A percentile compares a stretch with the other conserved stretches of the same genome.
Evolutionary conservation across 345 rosid species (phyloP).

Genomic region (Pistacia vera): DNA sequence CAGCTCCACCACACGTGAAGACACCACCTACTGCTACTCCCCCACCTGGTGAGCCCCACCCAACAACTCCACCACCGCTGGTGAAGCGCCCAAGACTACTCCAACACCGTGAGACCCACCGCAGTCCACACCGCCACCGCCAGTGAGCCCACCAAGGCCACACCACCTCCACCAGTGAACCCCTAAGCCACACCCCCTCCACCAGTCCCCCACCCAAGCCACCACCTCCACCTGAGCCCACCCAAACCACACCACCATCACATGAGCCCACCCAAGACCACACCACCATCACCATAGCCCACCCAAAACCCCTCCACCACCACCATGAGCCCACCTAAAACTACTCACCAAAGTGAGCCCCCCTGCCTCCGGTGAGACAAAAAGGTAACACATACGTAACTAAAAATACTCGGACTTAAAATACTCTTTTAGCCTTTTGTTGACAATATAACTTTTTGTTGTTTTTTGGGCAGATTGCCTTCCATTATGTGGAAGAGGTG

Average conservation of each 20-base stretch:
- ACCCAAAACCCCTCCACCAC: background rate
- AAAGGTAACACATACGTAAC: background rate
- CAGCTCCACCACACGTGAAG: constrained; percentile 11
- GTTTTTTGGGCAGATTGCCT: constrained; percentile 53
- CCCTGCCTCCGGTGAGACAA: constrained; percentile 11
- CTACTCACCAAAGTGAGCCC: constrained; percentile 10
- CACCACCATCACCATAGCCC: constrained; percentile 2
- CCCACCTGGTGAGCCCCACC: constrained; percentile 22
- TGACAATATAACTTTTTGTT: background rate
- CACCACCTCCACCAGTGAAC: background rate
- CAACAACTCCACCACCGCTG: constrained; percentile 25
- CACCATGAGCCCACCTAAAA: constrained; percentile 4
- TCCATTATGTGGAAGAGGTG: constrained; percentile 76
- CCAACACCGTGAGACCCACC: constrained; percentile 19
- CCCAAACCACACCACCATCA: constrained; percentile 17
- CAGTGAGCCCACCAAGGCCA: background rate
- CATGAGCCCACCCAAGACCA: constrained; percentile 3
- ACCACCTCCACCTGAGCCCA: constrained; percentile 15
- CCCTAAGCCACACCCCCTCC: constrained; percentile 18
- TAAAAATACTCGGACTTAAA: too few species aligned
- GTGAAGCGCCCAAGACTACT: constrained; percentile 12
- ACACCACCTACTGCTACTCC: constrained; percentile 22
- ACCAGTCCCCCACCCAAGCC: too few species aligned
- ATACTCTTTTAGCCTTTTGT: background rate
- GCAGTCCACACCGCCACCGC: background rate